Evolutionary conservation across 495 filamentous ascomycete species (phyloP).

Genomic region (Coniosporium apollinis): DNA sequence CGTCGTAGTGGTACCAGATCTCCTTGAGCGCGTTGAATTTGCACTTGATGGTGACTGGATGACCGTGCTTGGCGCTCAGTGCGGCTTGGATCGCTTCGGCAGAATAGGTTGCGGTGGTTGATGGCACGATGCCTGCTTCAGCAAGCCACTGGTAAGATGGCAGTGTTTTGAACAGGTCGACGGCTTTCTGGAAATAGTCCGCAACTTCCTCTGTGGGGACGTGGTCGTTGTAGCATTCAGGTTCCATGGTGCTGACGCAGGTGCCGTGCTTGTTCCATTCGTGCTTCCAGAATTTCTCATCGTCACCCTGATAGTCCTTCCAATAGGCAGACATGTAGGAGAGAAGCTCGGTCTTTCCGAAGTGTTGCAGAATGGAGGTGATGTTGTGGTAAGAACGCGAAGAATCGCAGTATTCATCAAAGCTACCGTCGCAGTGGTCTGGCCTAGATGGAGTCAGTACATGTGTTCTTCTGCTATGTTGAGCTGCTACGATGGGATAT

Average conservation of each 20-base stretch:
- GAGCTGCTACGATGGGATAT: neutral
- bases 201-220: conserved; percentile 38
- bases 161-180: conserved; percentile 43
- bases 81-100: conserved; percentile 43
- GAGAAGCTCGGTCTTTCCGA: conserved; percentile 44
- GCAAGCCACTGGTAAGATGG: conserved; percentile 38
- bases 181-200: conserved; percentile 43
- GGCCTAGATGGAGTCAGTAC: conserved; percentile 29
- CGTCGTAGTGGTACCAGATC: conserved; percentile 74
- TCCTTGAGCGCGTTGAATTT: conserved; percentile 44
- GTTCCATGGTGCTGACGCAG: conserved; percentile 52
- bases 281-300: conserved; percentile 61
- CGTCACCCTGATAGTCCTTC: conserved; percentile 49
- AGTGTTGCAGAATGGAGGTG: conserved; percentile 42
- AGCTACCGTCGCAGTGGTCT: conserved; percentile 74
- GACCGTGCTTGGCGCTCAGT: conserved; percentile 38
- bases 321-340: conserved; percentile 65
- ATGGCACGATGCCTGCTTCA: conserved; percentile 47
- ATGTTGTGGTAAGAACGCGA: conserved; percentile 56
- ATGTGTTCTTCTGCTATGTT: neutral
- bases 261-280: conserved; percentile 81
- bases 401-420: conserved; percentile 54
- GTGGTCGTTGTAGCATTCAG: conserved; percentile 57
- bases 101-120: conserved; percentile 43
- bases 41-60: conserved; percentile 55